Conservation (phyloP, 805 yeast genomes). For the Teunomyces aglyptinius region DNA sequence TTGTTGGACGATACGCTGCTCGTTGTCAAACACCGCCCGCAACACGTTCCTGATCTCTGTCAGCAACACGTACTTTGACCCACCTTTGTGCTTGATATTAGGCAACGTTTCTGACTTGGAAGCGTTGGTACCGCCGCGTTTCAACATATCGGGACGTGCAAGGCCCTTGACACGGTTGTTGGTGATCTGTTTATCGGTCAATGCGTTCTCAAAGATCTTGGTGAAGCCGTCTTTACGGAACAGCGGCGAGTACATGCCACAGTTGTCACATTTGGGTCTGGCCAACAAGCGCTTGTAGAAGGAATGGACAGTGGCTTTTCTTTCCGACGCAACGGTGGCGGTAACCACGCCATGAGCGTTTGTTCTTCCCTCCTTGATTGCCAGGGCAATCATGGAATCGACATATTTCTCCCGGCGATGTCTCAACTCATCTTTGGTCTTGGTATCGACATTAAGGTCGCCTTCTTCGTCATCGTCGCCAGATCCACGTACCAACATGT, state of each 20-base stretch:
- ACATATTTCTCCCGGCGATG: constrained; percentile 69
- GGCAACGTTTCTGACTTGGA: constrained; percentile 30
- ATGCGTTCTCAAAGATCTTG: constrained; percentile 85
- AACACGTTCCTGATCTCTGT: constrained; percentile 83
- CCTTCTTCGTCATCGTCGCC: constrained; percentile 49
- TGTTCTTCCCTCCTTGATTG: constrained; percentile 74
- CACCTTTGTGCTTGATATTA: constrained; percentile 57
- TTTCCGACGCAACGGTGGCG: constrained; percentile 82
- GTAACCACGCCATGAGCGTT: constrained; percentile 68
- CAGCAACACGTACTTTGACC: constrained; percentile 82
- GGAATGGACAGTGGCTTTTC: constrained; percentile 70
- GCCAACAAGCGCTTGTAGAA: constrained; percentile 70
- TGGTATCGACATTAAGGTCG: constrained; percentile 43
- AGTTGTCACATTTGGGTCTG: constrained; percentile 90
- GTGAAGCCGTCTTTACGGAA: constrained; percentile 94
- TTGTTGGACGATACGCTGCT: constrained; percentile 63
- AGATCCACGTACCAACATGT: constrained; percentile 44
- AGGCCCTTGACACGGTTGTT: constrained; percentile 83
- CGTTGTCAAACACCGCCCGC: constrained; percentile 71
- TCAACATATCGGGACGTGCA: constrained; percentile 68
- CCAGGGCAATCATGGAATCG: constrained; percentile 63
- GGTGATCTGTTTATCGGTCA: constrained; percentile 75
- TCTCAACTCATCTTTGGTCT: constrained; percentile 47
- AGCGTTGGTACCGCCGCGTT: constrained; percentile 19
- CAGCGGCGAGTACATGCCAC: constrained; percentile 92